These are phyloP conservation scores for Cardamine occulta DNA, from an alignment of 345 rosid species.

Conservation along the genomic window DNA sequence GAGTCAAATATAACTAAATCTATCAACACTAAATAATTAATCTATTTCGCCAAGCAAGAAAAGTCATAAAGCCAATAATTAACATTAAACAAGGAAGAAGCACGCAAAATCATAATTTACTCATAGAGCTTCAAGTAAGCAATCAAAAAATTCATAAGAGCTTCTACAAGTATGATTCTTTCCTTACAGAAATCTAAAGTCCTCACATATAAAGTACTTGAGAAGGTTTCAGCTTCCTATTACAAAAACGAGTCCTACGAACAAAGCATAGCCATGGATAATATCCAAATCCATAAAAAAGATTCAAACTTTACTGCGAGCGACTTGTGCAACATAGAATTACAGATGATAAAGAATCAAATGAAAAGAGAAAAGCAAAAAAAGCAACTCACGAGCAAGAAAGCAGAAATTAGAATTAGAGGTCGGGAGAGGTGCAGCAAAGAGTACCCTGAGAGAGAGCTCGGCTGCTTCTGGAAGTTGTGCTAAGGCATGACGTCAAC, in stretches of 20 bases:
- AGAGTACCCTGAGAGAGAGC: constrained; percentile 99
- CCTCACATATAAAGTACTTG: background rate
- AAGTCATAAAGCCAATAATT: background rate
- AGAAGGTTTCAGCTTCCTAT: background rate
- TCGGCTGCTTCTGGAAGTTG: constrained; percentile 80
- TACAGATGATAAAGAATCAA: background rate
- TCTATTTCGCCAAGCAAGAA: constrained; percentile 12
- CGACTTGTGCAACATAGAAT: background rate
- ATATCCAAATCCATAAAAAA: background rate
- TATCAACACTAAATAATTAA: background rate
- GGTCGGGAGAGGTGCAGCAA: constrained; percentile 98
- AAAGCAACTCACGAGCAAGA: constrained; percentile 65
- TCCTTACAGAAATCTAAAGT: background rate
- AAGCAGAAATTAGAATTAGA: constrained; percentile 62
- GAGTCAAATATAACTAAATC: background rate
- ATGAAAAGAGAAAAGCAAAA: constrained; percentile 15
- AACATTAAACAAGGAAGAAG: background rate
- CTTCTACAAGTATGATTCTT: background rate
- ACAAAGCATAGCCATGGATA: background rate
- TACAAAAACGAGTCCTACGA: background rate
- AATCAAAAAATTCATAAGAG: constrained; percentile 3
- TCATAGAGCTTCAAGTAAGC: constrained; percentile 3
- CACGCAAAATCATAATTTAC: background rate
- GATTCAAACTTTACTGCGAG: background rate
- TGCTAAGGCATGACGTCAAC: constrained; percentile 89